Conservation (phyloP, 768 basidiomycete genomes). For the Naganishia kalamii region DNA sequence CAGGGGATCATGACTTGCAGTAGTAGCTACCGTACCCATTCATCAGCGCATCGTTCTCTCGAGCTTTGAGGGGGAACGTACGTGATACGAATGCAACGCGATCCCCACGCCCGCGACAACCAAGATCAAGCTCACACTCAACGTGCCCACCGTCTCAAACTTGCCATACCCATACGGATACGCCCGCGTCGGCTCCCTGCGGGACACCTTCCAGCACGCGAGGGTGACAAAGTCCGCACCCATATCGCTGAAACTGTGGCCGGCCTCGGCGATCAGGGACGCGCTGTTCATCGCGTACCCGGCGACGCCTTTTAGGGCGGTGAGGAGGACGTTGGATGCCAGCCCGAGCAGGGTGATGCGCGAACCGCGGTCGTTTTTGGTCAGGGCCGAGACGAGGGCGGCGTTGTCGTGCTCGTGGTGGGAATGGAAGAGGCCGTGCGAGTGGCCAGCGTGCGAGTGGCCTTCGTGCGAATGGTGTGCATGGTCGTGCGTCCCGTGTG, state of each 20-base stretch:
- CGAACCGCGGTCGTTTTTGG: constrained; percentile 38
- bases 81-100: constrained; percentile 75
- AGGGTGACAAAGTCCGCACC: constrained; percentile 74
- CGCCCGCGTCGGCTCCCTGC: constrained; percentile 66
- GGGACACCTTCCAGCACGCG: constrained; percentile 76
- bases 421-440: constrained; percentile 15
- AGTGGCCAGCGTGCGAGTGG: constrained; percentile 9
- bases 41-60: background rate
- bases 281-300: constrained; percentile 85
- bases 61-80: constrained; percentile 17
- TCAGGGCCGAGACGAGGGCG: constrained; percentile 39
- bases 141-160: constrained; percentile 92
- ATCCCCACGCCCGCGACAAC: constrained; percentile 46
- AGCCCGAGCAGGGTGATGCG: constrained; percentile 53
- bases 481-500: background rate
- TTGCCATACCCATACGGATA: constrained; percentile 55
- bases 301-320: constrained; percentile 73
- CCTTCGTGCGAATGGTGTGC: background rate
- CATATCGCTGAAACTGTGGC: constrained; percentile 54
- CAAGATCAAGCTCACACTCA: constrained; percentile 76
- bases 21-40: constrained; percentile 54
- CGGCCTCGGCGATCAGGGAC: constrained; percentile 84
- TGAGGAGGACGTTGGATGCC: constrained; percentile 72
- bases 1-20: constrained; percentile 64
- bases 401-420: constrained; percentile 44